Base-by-base conservation (phyloP, 2,329 filamentous ascomycete genomes). In the Cladosporium sp. region DNA sequence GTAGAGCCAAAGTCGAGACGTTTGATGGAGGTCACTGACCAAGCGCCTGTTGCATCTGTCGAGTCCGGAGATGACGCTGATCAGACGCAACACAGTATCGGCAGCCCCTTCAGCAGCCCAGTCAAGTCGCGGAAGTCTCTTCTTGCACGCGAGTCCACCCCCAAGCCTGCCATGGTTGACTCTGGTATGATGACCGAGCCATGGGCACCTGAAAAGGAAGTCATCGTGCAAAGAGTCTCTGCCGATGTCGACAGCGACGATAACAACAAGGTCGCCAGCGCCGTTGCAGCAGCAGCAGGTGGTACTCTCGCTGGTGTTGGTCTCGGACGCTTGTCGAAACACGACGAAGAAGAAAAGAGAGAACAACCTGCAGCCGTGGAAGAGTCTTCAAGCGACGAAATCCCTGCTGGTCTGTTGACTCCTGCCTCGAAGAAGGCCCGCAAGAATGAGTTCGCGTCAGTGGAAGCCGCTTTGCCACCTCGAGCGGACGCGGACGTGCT, bases 131-230 rank as follows among this genome's bases (percentile, higher is more conserved):
- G 28, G 30, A 59, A 46, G 28, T 67, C 51, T 65, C 65, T 23
- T 56, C 43, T 43, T 43, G 64, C 63, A 10, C 59, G 67, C 32
- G 63, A 70, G 46, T 39, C 25, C 28, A 46, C 64, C 5, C 36
- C 54, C 2, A 71, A 69, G 49, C 67, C 72, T 10, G 67, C 74
- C 28, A 88, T 88, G 85, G 83, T 88, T 34, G 86, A 89, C 73
- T 83, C 84, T 59, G 81, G 81, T 51, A 84, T 84, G 68, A 89
- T 89, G 86, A 89, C 87, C 8, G 87, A 89, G 59, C 80, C 84
- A 26, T 85, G 83, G 83, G 77, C 80, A 65, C 80, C 80, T 30
- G 74, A 77, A 60, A 26, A 61, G 26, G 58, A 67, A 14, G 16
- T 58, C 16, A 30, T 63, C 8, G 60, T 63, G 32, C 60, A 63